Evolutionary conservation across 2,329 filamentous ascomycete species (phyloP), one percentile per base, ranked within the genome.

Genomic region (Fusarium verticillioides): DNA sequence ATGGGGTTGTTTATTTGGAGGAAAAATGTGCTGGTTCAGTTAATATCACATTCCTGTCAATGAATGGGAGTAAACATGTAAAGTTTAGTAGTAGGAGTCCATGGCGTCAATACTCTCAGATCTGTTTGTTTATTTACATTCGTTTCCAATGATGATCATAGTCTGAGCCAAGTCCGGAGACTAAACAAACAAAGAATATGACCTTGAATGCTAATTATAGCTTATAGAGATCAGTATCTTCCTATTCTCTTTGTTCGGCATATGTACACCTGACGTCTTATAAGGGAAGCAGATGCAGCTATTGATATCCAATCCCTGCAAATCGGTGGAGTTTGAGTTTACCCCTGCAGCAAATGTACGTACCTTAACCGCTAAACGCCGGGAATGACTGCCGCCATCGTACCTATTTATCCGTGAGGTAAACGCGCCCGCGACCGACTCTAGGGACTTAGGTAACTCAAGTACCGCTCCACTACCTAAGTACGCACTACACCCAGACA

Each of bases 331-430:
- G 50, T 59, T 43, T 59, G 53, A 65, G 46, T 65, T 69, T 65
- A 49, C 65, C 65, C 68, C 63, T 70, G 54, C 53, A 68, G 64
- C 18, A 23, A 37, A 0, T 53, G 43, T 72, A 76, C 74, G 66
- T 76, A 73, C 63, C 39, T 57, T 44, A 32, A 21, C 28, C 60
- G 47, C 67, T 66, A 72, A 60, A 56, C 68, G 68, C 73, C 63
- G 44, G 57, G 65, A 58, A 59, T 58, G 67, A 64, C 60, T 74
- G 71, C 62, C 71, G 72, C 77, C 71, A 69, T 78, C 69, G 77
- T 70, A 77, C n/a, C n/a, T n/a, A 75, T 78, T 78, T 78, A 78
- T 77, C 75, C 75, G 76, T 74, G 58, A 66, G 64, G 61, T 67
- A 74, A 70, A 73, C 77, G 77, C 77, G 75, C 75, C 54, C 54